Evolutionary conservation across 108 stramenopile genomes (phyloP).

Genomic region (Stephanodiscus triporus): DNA sequence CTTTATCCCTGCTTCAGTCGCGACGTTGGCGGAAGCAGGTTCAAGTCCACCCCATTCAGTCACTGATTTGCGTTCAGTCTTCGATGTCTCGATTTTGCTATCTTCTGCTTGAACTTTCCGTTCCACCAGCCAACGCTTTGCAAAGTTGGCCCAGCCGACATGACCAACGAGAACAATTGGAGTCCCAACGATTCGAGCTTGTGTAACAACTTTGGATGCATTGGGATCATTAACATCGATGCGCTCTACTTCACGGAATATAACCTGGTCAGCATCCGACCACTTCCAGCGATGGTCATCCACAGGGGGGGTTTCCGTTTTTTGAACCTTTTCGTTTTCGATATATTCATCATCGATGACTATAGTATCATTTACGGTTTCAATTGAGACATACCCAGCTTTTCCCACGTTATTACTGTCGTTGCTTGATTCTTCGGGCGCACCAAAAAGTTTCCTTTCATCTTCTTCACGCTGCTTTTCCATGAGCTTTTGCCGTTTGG

Average conservation of each 20-base stretch:
- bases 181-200: conserved; percentile 65
- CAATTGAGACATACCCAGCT: conserved; percentile 6
- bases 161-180: conserved; percentile 78
- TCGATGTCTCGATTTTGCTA: not conserved
- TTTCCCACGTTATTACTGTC: not conserved
- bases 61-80: not conserved
- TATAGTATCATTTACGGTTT: conserved; percentile 1
- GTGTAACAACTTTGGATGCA: conserved; percentile 54
- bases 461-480: conserved; percentile 47
- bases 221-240: conserved; percentile 56
- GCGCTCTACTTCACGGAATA: conserved; percentile 57
- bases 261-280: conserved; percentile 55
- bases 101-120: conserved; percentile 5
- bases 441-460: conserved; percentile 48
- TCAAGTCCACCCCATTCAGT: not conserved
- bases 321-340: not conserved
- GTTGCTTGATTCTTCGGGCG: not conserved
- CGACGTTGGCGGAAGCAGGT: not conserved
- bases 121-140: conserved; percentile 63
- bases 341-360: conserved; percentile 10
- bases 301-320: conserved; percentile 4
- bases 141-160: conserved; percentile 79
- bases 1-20: not conserved
- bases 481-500: conserved; percentile 40
- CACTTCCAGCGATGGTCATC: conserved; percentile 46